phyloP scores from a whole-genome alignment of 345 rosid genomes.

The Raphanus raphanistrum region DNA sequence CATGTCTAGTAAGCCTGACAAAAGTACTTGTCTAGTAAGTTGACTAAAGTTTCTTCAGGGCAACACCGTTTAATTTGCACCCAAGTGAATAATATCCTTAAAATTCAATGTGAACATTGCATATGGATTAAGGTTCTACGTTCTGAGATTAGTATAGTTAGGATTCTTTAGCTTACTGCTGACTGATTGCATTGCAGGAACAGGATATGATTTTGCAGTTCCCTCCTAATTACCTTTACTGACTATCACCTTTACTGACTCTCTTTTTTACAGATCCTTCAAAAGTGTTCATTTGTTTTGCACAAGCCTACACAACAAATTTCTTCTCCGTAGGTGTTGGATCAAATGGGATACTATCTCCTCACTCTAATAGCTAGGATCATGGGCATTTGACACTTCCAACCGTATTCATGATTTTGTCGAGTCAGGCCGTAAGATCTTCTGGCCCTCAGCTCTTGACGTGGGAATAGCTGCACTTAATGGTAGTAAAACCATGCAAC shows the following conservation, averaged over 20 bases:
- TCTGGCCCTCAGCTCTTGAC: constrained; percentile 94
- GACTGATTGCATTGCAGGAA: no score
- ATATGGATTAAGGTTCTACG: neutral
- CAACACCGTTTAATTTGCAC: constrained; percentile 35
- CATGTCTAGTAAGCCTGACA: no score
- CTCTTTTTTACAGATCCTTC: constrained; percentile 46
- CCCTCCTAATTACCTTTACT: constrained; percentile 55
- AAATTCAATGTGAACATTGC: neutral
- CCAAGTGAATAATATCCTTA: no score
- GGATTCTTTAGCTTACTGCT: no score
- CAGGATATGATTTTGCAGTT: constrained; percentile 95
- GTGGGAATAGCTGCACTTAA: constrained; percentile 85
- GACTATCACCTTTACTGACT: no score
- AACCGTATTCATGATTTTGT: constrained; percentile 79
- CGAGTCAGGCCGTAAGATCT: constrained; percentile 76
- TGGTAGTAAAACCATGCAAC: constrained; percentile 52
- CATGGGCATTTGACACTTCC: constrained; percentile 65
- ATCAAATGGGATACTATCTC: constrained; percentile 85
- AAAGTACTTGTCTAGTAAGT: constrained; percentile 67
- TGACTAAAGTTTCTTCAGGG: constrained; percentile 71
- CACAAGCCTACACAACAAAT: constrained; percentile 82
- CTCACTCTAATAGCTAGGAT: constrained; percentile 76
- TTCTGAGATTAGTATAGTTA: neutral
- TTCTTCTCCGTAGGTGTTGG: constrained; percentile 85
- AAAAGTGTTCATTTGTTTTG: constrained; percentile 74